Percentiles rank a stretch among this genome's conserved stretches.
Evolutionary conservation across 257 asterid genomes (phyloP).

Genomic region (Solanum clarkiae): DNA sequence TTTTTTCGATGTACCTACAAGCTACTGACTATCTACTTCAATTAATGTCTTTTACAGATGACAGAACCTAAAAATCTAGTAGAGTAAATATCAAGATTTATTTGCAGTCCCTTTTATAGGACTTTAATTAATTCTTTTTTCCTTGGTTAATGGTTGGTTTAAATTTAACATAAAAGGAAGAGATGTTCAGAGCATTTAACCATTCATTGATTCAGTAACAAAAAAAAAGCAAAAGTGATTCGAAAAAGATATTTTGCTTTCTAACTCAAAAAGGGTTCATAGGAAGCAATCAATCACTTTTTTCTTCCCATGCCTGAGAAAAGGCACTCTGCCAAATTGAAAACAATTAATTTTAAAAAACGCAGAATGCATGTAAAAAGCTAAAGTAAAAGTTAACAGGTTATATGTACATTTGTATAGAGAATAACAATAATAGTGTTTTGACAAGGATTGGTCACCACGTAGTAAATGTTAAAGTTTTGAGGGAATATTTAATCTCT

Average conservation of each 20-base stretch:
- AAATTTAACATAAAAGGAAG: neutral
- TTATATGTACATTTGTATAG: slow-evolving; percentile 1
- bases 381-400: neutral
- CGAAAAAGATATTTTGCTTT: slow-evolving; percentile 14
- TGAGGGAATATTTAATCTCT: neutral
- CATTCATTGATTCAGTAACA: neutral
- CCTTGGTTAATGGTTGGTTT: neutral
- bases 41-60: neutral
- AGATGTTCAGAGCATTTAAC: neutral
- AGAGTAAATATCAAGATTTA: neutral
- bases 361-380: neutral
- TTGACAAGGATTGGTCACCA: slow-evolving; percentile 14
- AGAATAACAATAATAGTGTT: neutral
- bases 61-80: neutral
- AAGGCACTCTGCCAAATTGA: slow-evolving; percentile 5
- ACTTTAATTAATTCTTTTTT: neutral
- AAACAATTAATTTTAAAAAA: neutral
- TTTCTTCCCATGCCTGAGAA: slow-evolving; percentile 19
- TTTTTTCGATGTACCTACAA: neutral
- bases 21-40: neutral
- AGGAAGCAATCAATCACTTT: slow-evolving; percentile 9
- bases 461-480: neutral
- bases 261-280: neutral
- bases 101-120: neutral
- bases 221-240: slow-evolving; percentile 13